Percentiles rank a stretch among this genome's conserved stretches.
These are phyloP conservation scores for Parasitella parasitica DNA, from an alignment of 371 early-diverging fungal genomes.

Conservation along the genomic window DNA sequence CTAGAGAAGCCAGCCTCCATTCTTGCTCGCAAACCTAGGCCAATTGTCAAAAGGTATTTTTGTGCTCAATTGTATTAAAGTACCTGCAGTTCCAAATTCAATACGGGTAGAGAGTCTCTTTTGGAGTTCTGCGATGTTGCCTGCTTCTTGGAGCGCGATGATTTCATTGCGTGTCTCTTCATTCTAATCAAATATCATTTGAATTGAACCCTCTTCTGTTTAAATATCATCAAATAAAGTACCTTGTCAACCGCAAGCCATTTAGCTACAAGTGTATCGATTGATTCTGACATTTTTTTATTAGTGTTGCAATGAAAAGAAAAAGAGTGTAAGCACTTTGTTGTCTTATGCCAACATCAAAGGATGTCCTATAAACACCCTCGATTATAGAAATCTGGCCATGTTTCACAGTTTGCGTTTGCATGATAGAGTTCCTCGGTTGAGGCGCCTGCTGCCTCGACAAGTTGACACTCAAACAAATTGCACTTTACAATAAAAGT, in stretches of 20 bases:
- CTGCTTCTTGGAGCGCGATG: slow-evolving; percentile 44
- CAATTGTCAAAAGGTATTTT: not conserved
- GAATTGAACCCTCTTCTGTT: not conserved
- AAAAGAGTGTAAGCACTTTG: not conserved
- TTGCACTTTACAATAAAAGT: too few relatives aligned
- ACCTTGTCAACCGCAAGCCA: slow-evolving; percentile 80
- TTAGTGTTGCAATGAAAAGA: not conserved
- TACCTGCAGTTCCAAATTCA: slow-evolving; percentile 91
- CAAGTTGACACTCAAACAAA: too few relatives aligned
- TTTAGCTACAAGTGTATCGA: slow-evolving; percentile 46
- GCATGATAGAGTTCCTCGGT: too few relatives aligned
- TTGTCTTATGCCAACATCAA: not conserved
- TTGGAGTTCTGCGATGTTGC: slow-evolving; percentile 61
- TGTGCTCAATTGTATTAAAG: not conserved
- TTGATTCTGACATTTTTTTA: slow-evolving; percentile 1
- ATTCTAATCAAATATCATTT: slow-evolving; percentile 45
- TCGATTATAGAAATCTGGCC: not conserved
- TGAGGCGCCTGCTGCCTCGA: too few relatives aligned
- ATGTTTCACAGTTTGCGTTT: not conserved
- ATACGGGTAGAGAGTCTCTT: slow-evolving; percentile 71
- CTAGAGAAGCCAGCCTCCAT: slow-evolving; percentile 97
- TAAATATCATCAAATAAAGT: not conserved
- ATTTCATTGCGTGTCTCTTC: slow-evolving; percentile 70
- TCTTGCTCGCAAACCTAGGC: slow-evolving; percentile 79
- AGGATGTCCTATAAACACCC: not conserved